Evolutionary conservation across 352 stramenopile genomes (phyloP), one percentile per base, ranked within the genome.

Genomic region (Phytophthora hybrid): DNA sequence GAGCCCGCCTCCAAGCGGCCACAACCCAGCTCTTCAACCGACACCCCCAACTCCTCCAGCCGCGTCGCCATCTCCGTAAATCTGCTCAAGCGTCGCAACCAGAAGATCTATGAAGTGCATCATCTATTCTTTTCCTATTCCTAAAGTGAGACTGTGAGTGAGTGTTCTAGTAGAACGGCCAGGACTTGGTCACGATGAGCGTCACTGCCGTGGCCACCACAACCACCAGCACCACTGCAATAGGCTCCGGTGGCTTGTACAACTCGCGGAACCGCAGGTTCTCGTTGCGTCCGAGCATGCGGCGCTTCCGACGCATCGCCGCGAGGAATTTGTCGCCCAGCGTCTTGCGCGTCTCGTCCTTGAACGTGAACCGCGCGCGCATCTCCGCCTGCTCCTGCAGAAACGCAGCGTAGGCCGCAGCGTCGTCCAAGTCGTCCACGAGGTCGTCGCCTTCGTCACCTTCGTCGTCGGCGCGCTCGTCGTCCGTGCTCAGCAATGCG

Each of bases 191-290:
- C 32, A 95, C 37, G 31, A 92, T 85, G 21, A 95, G 83, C 61
- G 85, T 82, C 66, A 95, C 83, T 41, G 89, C 81, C 4, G 82
- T 88, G 6, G 88, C 71, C 26, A 95, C 68, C 39, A 78, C 46
- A 21, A 86, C 41, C 14, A 85, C 80, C 5, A 83, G 76, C 34
- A 91, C n/a, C 62, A 95, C 56, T 57, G 90, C 88, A 37, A 84
- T 80, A 9, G 83, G 84, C 71, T 95, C 88, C 0, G 88, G 88
- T 3, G 86, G 69, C 49, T 81, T 82, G 77, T 93, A 93, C 8
- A 95, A 69, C 58, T 93, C 85, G 5, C 85, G 86, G 64, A 94
- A 93, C 64, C 85, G 88, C 59, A 95, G 63, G 66, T 93, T 93
- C 69, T 93, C 81, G 56, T 88, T 91, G 69, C 79, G 82, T 63